Conservation (phyloP, 352 stramenopile genomes). For the Globisporangium perplexum region DNA sequence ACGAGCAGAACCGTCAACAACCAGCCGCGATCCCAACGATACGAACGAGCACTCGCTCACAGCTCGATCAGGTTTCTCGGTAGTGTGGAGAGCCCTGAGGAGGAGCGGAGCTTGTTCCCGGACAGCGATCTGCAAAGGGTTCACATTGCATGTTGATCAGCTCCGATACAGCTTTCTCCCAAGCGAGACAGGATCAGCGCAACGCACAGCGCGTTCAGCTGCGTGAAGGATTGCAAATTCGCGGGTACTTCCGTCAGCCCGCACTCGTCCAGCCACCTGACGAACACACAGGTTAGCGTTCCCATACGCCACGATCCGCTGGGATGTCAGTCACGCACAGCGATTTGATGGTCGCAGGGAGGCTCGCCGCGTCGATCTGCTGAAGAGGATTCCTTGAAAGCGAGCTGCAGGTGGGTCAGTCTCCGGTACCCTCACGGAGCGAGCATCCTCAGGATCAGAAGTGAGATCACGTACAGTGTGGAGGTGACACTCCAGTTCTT, state of each 20-base stretch:
- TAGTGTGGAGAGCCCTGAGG: not conserved
- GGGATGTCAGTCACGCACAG: constrained; percentile 4
- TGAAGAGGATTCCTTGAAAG: constrained; percentile 7
- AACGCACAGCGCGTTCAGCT: constrained; percentile 8
- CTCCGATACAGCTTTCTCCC: not conserved
- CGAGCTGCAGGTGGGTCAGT: not conserved
- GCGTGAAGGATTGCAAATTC: constrained; percentile 6
- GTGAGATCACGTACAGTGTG: constrained; percentile 5
- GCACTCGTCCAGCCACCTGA: constrained; percentile 10
- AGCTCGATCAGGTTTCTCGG: constrained; percentile 11
- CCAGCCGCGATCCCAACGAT: not conserved
- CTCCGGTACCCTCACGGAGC: no score
- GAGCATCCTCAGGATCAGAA: no score
- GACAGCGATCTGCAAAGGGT: constrained; percentile 8
- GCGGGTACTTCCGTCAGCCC: not conserved
- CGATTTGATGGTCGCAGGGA: constrained; percentile 3
- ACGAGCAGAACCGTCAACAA: not conserved
- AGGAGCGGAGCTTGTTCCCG: not conserved
- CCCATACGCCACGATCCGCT: not conserved
- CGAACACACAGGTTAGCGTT: not conserved
- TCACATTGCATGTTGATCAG: not conserved
- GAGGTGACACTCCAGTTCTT: constrained; percentile 11
- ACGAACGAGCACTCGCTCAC: not conserved
- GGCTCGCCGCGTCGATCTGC: constrained; percentile 2
- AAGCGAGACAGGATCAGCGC: not conserved